Percentiles rank a stretch among this genome's conserved stretches.
Conservation (phyloP, 1,284 basidiomycete genomes). For the Marasmius tenuissimus region DNA sequence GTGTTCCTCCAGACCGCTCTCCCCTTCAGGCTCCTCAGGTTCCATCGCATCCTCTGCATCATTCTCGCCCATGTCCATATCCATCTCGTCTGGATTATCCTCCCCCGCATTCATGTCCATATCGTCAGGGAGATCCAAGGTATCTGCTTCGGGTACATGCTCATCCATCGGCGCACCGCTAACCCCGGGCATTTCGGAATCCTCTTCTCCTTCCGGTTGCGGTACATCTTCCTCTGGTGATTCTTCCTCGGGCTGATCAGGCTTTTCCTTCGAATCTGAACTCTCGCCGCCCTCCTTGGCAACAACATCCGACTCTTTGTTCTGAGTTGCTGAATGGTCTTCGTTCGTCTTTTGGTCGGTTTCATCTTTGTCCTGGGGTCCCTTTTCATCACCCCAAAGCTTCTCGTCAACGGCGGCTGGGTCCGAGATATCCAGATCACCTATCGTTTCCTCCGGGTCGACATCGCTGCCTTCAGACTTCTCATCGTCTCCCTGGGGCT, state of each 20-base stretch:
- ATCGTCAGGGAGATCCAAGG: conserved; percentile 84
- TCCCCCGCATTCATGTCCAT: conserved; percentile 62
- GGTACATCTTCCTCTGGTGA: conserved; percentile 34
- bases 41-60: conserved; percentile 29
- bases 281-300: conserved; percentile 67
- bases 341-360: conserved; percentile 53
- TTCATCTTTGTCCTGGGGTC: conserved; percentile 46
- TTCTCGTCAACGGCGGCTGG: conserved; percentile 93
- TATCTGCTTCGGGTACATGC: conserved; percentile 72
- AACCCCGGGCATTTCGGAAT: conserved; percentile 43
- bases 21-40: conserved; percentile 37
- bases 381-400: conserved; percentile 88
- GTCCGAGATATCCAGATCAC: conserved; percentile 85
- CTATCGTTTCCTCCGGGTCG: conserved; percentile 82
- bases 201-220: conserved; percentile 29
- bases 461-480: conserved; percentile 57
- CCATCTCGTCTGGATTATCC: conserved; percentile 27
- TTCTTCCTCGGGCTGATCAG: conserved; percentile 35
- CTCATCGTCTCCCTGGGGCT: conserved; percentile 53
- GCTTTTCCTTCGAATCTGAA: conserved; percentile 30
- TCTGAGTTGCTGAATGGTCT: conserved; percentile 46
- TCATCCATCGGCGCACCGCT: conserved; percentile 73
- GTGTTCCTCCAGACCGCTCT: conserved; percentile 20
- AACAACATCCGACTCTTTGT: conserved; percentile 65
- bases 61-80: conserved; percentile 1